Evolutionary conservation across 129 eudicot genomes (phyloP), one percentile per base, ranked within the genome.

Genomic region (Helichrysum umbraculigerum): DNA sequence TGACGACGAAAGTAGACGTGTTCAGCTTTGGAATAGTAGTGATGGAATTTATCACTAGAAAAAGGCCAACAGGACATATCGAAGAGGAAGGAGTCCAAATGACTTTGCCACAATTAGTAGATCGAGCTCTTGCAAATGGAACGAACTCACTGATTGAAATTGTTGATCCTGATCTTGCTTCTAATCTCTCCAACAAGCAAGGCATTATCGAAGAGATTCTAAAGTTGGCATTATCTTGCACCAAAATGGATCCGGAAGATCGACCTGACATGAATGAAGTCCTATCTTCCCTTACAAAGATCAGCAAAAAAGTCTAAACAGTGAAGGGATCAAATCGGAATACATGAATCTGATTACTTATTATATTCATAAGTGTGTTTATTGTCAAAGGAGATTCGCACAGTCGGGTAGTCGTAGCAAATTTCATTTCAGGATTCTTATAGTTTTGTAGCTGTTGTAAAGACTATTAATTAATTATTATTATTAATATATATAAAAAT

Each of bases 1-100:
- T 87, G 32, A 91, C 96, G n/a, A 87, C 96, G n/a, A 94, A 94
- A 73, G 97, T 94, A 4, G 97, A 94, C 6, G 90, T 91, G 22
- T 94, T 83, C 84, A 91, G 97, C 90, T 94, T 89, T n/a, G 97
- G 99, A 28, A 72, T 94, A 30, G 70, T 91, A 71, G 75, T 89
- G 72, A 94, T 94, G 93, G 98, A 94, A 83, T 29, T 94, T 5
- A 63, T 93, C 16, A 88, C 98, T 6, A 83, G 78, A 72, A 81
- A 77, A 73, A 79, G 97, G 79, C 99, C 99, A 41, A 94, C 98
- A n/a, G 85, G 87, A 59, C 84, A 86, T 11, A 67, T 78, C 11
- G 83, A 75, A 70, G 87, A 85, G 17, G 89, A 86, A 14, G 93
- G 91, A 57, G 42, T 60, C 68, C 89, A 96, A 2, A 79, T 88